phyloP scores from a whole-genome alignment of 2,329 filamentous ascomycete genomes.

The Chrysosporium keratinophilum region DNA sequence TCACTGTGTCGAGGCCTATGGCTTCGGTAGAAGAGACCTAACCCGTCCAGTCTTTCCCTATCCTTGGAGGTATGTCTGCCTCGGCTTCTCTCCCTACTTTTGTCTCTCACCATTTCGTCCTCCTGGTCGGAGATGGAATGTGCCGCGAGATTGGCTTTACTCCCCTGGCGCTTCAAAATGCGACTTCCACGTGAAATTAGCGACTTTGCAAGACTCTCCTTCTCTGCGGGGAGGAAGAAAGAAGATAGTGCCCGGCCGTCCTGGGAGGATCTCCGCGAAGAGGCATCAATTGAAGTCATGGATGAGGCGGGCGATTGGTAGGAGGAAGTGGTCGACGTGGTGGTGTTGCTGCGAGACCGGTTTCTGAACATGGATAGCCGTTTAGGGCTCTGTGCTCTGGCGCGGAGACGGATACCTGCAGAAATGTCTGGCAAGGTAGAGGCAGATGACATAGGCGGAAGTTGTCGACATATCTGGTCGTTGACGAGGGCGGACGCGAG shows the following conservation, averaged over 20 bases:
- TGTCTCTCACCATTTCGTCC: constrained; percentile 29
- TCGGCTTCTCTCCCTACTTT: constrained; percentile 17
- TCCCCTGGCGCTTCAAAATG: constrained; percentile 39
- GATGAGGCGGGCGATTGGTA: constrained; percentile 38
- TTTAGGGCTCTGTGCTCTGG: constrained; percentile 29
- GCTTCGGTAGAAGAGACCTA: constrained; percentile 27
- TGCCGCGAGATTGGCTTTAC: constrained; percentile 36
- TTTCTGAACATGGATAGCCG: constrained; percentile 33
- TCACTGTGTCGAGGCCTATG: constrained; percentile 26
- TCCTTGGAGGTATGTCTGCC: constrained; percentile 16
- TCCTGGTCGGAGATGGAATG: constrained; percentile 30
- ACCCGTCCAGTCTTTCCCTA: constrained; percentile 26
- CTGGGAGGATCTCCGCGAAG: constrained; percentile 23
- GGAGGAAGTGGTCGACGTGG: constrained; percentile 42
- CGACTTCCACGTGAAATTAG: constrained; percentile 37
- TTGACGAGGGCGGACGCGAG: constrained; percentile 14
- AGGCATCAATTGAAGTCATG: constrained; percentile 29
- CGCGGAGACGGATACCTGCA: constrained; percentile 7
- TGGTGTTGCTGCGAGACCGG: constrained; percentile 37
- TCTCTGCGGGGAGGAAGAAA: constrained; percentile 24
- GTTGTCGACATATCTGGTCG: constrained; percentile 13
- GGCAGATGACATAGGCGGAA: constrained; percentile 14
- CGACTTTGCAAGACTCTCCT: constrained; percentile 32
- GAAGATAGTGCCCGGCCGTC: constrained; percentile 27
- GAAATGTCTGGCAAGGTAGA: constrained; percentile 12